Percentiles rank a stretch among this genome's conserved stretches.
Conservation (phyloP, 2,329 filamentous ascomycete species). For the Botrytis fragariae region DNA sequence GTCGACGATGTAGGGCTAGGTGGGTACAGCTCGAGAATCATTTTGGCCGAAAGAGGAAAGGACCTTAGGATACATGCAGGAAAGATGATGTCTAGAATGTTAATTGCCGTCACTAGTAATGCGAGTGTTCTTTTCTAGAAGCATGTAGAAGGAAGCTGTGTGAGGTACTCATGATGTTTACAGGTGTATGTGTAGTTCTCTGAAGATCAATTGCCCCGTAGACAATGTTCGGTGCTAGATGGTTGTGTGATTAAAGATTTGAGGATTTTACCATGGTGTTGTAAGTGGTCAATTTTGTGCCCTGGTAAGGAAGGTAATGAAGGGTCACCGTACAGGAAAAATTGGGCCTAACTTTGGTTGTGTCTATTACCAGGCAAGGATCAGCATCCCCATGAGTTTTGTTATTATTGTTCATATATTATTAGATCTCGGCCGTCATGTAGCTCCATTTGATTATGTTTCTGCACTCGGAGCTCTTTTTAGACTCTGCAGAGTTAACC, state of each 20-base stretch:
- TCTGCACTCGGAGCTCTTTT: background rate
- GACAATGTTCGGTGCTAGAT: background rate
- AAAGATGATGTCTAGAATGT: background rate
- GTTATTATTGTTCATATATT: background rate
- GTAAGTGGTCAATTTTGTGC: background rate
- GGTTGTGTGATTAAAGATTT: background rate
- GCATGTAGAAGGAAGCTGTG: background rate
- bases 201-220: background rate
- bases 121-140: slow-evolving; percentile 1
- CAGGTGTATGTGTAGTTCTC: background rate
- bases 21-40: background rate
- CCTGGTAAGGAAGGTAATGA: background rate
- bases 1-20: background rate
- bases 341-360: background rate
- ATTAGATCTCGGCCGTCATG: background rate
- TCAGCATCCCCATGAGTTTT: background rate
- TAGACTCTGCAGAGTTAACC: background rate
- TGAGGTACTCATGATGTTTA: background rate
- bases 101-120: slow-evolving; percentile 3
- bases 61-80: background rate
- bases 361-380: background rate
- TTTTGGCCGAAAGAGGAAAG: background rate
- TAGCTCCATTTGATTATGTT: no score
- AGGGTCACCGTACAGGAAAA: background rate
- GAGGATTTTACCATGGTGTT: background rate